Base-by-base conservation (phyloP, 257 asterid genomes). In the Nicotiana obtusifolia region DNA sequence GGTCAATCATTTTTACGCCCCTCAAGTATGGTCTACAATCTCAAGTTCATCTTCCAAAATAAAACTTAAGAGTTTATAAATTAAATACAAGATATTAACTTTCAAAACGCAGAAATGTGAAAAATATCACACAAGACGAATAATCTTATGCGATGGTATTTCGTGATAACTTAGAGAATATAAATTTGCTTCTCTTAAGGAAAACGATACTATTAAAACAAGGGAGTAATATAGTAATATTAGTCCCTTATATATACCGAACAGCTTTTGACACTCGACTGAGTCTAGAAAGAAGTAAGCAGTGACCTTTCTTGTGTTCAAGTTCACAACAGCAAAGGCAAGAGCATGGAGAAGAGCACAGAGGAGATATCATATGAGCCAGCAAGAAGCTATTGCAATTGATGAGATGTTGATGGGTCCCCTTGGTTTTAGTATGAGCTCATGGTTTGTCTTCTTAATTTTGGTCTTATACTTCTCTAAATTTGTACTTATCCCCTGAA, bases 341-440 rank as follows among this genome's bases (percentile, higher is more conserved):
- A n/a, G n/a, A n/a, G n/a, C 61, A 86, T 78, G 73, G 84, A 78
- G 31, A 1, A 2, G 1, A 85, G 86, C 77, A 87, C 86, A 49
- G 89, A 81, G 6, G 80, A 88, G 56, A 33, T 91, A 44, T 90
- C 97, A 54, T 93, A 90, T 86, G 62, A 91, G 86, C 83, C 97
- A 88, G 87, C 87, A 87, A 22, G 91, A 93, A 81, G 97, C 97
- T 80, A 88, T 89, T 77, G 95, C 91, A 82, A 84, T 93, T 44
- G 95, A 91, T 84, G 90, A 91, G 37, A 87, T 89, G 81, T 89
- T 91, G 71, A 91, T 91, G 97, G 97, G 97, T 5, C 94, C 94
- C 24, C 86, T 91, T 60, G 95, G 97, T 4, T 93, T 91, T 84
- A 89, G 90, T 86, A 88, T 88, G 53, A 93, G 88, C 83, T 93